Evolutionary conservation across 108 stramenopile genomes (phyloP).

Genomic region (Cyclotella choctawhatcheeana): DNA sequence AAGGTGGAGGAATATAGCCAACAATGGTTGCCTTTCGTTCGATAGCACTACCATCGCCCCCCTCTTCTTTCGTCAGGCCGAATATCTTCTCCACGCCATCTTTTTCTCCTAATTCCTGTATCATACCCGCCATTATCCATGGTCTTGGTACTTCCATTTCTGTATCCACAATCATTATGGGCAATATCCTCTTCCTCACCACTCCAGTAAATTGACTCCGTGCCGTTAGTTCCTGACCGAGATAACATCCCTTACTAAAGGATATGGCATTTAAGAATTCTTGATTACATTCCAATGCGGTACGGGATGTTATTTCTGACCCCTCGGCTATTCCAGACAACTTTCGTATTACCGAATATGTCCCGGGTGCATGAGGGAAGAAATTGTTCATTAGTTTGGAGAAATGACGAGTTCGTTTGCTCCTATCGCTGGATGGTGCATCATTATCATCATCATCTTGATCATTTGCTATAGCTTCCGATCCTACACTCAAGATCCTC

Average conservation of each 20-base stretch:
- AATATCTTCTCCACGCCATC: slow-evolving; percentile 46
- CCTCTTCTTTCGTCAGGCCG: slow-evolving; percentile 29
- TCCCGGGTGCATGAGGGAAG: slow-evolving; percentile 65
- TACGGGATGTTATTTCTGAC: slow-evolving; percentile 65
- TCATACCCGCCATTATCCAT: slow-evolving; percentile 77
- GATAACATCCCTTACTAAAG: slow-evolving; percentile 97
- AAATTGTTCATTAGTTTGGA: slow-evolving; percentile 56
- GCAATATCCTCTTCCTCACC: slow-evolving; percentile 92
- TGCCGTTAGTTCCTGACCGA: slow-evolving; percentile 98
- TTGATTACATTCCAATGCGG: slow-evolving; percentile 93
- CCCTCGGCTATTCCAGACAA: slow-evolving; percentile 91
- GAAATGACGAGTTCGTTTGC: slow-evolving; percentile 27
- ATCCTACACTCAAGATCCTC: slow-evolving; percentile 63
- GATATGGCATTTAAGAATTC: slow-evolving; percentile 91
- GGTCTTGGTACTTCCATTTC: slow-evolving; percentile 75
- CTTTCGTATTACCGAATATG: slow-evolving; percentile 72
- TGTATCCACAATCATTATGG: slow-evolving; percentile 75
- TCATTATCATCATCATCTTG: slow-evolving; percentile 16
- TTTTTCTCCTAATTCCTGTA: slow-evolving; percentile 55
- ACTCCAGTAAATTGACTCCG: slow-evolving; percentile 93
- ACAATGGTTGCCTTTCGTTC: too few relatives aligned
- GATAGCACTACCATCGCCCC: slow-evolving; percentile 9
- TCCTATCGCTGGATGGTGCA: background rate
- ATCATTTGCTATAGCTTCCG: slow-evolving; percentile 21
- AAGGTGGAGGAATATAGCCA: slow-evolving; percentile 52